Evolutionary conservation across 1,284 basidiomycete species (phyloP).

Genomic region (Rhodofomes roseus): DNA sequence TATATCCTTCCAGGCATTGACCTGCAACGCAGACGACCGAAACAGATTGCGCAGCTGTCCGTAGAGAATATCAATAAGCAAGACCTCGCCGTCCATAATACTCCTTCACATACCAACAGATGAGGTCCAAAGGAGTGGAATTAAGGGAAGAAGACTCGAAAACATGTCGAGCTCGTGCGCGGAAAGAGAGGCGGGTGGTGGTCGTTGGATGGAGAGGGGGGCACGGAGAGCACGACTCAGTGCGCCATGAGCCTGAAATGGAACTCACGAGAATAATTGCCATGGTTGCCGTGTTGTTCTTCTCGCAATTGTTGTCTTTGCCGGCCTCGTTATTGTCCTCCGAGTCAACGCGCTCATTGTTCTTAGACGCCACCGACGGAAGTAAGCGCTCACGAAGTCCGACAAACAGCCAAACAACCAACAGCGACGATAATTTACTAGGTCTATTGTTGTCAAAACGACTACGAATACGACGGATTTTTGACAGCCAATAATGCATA

Average conservation of each 20-base stretch:
- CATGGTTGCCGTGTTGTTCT: conserved; percentile 25
- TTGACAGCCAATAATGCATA: too few species aligned
- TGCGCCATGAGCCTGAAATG: conserved; percentile 15
- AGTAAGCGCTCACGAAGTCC: neutral
- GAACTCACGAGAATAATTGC: conserved; percentile 18
- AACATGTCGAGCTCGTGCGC: conserved; percentile 37
- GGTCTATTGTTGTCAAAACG: too few species aligned
- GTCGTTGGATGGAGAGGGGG: conserved; percentile 22
- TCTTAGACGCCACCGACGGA: neutral
- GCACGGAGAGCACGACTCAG: conserved; percentile 1
- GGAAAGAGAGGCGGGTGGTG: conserved; percentile 15
- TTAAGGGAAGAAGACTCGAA: conserved; percentile 37
- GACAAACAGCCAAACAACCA: too few species aligned
- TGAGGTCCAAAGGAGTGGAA: conserved; percentile 41
- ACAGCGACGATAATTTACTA: too few species aligned
- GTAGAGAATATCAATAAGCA: conserved; percentile 11
- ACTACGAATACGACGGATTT: too few species aligned
- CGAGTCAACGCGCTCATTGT: conserved; percentile 4
- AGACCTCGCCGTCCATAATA: neutral
- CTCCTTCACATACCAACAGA: conserved; percentile 39
- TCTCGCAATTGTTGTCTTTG: conserved; percentile 19
- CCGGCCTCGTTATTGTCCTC: conserved; percentile 4
- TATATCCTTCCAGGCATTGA: conserved; percentile 73
- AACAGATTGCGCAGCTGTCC: conserved; percentile 49
- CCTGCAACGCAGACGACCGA: conserved; percentile 76